Base-by-base conservation (phyloP, 345 rosid genomes). In the Acer yangbiense region DNA sequence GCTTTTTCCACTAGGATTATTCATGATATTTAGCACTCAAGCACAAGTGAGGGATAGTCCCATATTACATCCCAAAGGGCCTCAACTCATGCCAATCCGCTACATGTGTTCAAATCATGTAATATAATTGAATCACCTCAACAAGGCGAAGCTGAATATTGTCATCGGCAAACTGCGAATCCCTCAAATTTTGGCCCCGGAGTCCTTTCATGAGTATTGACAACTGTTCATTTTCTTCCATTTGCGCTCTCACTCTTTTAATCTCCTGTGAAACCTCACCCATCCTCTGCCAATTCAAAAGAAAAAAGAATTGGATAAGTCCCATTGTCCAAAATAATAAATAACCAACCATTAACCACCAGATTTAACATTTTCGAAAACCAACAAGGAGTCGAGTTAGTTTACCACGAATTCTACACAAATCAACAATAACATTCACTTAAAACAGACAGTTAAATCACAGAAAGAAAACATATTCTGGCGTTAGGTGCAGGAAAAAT, bases 221-320 rank as follows among this genome's bases (percentile, higher is more conserved):
- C 64, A 95, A 67, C 61, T 92, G 83, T 74, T 95, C 99, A 78
- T 95, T 88, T 82, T 93, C 90, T 86, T 95, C 99, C 98, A 93
- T 93, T 76, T 95, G 96, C 62, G 96, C 98, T 78, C 98, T 87
- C 63, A 93, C 93, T 77, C 98, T 85, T 78, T 93, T 89, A 12
- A 95, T 95, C 86, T 95, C 99, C 86, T 86, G 83, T 0, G 99
- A 95, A 62, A 95, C 96, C 32, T 91, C 98, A 58, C 86, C 90
- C 43, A 95, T 85, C 75, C 96, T 92, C 98, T 95, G 89, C 72
- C 55, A 80, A 52, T 70, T 80, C 55, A 65, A 64, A 68, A 27
- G 57, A 32, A 43, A 9, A 73, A 29, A 52, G 50, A 48, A 41
- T n/a, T 69, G 1, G 46, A 32, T 13, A 21, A 65, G n/a, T 48